These are phyloP conservation scores for Nicotiana tabacum DNA, from an alignment of 257 asterid genomes.

Conservation along the genomic window DNA sequence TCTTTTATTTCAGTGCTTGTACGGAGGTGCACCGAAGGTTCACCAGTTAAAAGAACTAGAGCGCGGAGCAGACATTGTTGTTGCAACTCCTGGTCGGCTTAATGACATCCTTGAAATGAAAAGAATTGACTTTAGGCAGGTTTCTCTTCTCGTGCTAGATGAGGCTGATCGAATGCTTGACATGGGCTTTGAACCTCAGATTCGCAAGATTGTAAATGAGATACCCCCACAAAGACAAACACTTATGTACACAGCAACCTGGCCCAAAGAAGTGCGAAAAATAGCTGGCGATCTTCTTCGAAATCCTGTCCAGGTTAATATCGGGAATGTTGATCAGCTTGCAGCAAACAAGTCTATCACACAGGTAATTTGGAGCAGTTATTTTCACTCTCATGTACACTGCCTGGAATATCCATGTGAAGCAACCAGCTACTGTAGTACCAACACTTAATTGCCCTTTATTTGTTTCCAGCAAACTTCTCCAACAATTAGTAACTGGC, in stretches of 20 bases:
- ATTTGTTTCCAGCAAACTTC: not conserved
- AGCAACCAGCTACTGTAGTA: not conserved
- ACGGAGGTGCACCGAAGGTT: constrained; percentile 96
- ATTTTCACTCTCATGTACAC: not conserved
- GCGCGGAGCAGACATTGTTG: constrained; percentile 87
- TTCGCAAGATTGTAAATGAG: constrained; percentile 88
- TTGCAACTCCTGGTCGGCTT: constrained; percentile 98
- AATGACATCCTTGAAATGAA: constrained; percentile 97
- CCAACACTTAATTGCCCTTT: not conserved
- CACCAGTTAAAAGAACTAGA: constrained; percentile 86
- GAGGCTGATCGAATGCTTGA: constrained; percentile 99
- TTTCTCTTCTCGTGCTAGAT: constrained; percentile 92
- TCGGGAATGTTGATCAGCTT: constrained; percentile 91
- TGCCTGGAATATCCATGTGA: not conserved
- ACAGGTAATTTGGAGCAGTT: constrained; percentile 46
- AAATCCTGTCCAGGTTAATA: constrained; percentile 88
- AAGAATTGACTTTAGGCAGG: constrained; percentile 82
- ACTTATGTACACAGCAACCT: constrained; percentile 96
- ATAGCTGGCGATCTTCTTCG: constrained; percentile 87
- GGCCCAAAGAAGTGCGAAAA: constrained; percentile 96
- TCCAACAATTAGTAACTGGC: not conserved
- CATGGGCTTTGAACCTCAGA: constrained; percentile 99
- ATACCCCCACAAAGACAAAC: constrained; percentile 97
- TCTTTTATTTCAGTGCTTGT: constrained; percentile 66
- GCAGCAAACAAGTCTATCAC: constrained; percentile 92